These are phyloP conservation scores for Abrus pulchellus DNA, from an alignment of 306 rosid species.

Conservation along the genomic window DNA sequence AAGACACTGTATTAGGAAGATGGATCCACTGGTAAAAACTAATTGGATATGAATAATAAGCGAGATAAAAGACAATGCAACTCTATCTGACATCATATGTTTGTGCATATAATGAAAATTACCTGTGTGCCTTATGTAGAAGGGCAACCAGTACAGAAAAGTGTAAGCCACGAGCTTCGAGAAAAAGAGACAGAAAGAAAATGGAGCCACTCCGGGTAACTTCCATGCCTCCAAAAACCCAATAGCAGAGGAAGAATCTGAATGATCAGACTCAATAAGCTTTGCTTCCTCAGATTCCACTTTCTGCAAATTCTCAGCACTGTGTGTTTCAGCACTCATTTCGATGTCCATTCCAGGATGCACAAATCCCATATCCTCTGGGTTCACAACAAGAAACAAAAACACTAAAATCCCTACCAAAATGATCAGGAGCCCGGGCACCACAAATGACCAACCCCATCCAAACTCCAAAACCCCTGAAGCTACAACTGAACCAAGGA, in stretches of 20 bases:
- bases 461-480: slow-evolving; percentile 81
- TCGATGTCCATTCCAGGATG: slow-evolving; percentile 60
- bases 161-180: slow-evolving; percentile 97
- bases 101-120: slow-evolving; percentile 21
- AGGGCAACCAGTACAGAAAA: slow-evolving; percentile 92
- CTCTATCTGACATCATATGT: slow-evolving; percentile 38
- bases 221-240: slow-evolving; percentile 97
- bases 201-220: slow-evolving; percentile 88
- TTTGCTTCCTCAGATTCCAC: slow-evolving; percentile 75
- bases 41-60: background rate
- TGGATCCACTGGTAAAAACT: background rate
- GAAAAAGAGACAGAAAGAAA: slow-evolving; percentile 87
- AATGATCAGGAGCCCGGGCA: slow-evolving; percentile 82
- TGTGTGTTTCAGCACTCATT: slow-evolving; percentile 57
- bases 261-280: slow-evolving; percentile 56
- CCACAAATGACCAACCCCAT: slow-evolving; percentile 98
- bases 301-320: slow-evolving; percentile 50
- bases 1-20: slow-evolving; percentile 2
- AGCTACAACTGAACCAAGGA: slow-evolving; percentile 82
- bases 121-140: slow-evolving; percentile 84
- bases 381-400: slow-evolving; percentile 80
- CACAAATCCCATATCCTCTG: slow-evolving; percentile 72
- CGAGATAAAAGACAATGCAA: slow-evolving; percentile 4
- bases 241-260: slow-evolving; percentile 72
- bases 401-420: slow-evolving; percentile 71